phyloP scores from a whole-genome alignment of 768 basidiomycete species.

The Russula brevipes region DNA sequence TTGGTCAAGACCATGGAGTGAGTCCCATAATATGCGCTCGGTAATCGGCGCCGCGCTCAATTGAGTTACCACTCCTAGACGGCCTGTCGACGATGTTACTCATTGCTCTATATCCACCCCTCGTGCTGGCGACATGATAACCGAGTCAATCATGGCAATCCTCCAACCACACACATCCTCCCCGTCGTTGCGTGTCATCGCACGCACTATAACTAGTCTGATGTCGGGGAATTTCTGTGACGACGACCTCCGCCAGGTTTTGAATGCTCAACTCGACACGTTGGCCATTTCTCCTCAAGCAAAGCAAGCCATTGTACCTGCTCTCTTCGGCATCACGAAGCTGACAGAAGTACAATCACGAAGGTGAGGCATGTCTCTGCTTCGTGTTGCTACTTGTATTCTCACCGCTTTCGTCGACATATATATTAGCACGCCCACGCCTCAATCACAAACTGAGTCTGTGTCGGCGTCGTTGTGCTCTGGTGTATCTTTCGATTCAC shows the following conservation, averaged over 20 bases:
- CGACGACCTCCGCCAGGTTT: not conserved
- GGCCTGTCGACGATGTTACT: not conserved
- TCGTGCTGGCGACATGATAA: not conserved
- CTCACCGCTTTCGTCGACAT: not conserved
- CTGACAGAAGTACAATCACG: not conserved
- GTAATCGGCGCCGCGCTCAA: not conserved
- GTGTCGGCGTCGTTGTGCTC: not conserved
- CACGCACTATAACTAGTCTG: not conserved
- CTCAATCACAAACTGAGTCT: not conserved
- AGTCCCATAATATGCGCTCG: not conserved
- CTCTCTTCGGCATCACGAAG: not conserved
- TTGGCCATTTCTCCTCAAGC: constrained; percentile 8
- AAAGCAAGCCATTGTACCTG: not conserved
- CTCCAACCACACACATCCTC: constrained; percentile 6
- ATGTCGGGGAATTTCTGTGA: not conserved
- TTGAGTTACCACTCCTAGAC: not conserved
- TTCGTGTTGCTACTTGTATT: not conserved
- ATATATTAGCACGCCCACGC: not conserved
- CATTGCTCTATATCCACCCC: not conserved
- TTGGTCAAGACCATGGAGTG: not conserved
- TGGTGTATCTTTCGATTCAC: not conserved
- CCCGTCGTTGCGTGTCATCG: not conserved
- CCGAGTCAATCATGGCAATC: not conserved
- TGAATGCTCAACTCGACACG: not conserved
- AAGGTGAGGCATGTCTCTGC: not conserved